A percentile compares a stretch with the other conserved stretches of the same genome.
Conservation (phyloP, 2,329 filamentous ascomycete species). For the Penicillium nordicum region DNA sequence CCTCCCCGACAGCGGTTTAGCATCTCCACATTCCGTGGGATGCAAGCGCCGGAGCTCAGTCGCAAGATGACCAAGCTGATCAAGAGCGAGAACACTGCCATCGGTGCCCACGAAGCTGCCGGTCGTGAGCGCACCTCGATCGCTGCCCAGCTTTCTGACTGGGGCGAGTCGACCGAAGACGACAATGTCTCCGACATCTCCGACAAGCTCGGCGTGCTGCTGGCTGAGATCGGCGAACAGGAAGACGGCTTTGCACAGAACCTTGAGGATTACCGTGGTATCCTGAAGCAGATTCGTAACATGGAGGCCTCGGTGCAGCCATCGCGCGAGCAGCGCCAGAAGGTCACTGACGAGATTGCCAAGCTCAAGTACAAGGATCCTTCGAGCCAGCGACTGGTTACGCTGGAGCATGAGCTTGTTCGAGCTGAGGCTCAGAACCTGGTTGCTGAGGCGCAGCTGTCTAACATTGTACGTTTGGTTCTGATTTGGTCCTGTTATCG, state of each 20-base stretch:
- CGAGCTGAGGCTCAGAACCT: constrained; percentile 92
- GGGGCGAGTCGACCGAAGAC: constrained; percentile 89
- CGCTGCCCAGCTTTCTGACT: constrained; percentile 88
- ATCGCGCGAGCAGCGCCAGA: constrained; percentile 78
- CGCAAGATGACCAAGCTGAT: constrained; percentile 87
- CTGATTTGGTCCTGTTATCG: not conserved
- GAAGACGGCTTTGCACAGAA: constrained; percentile 84
- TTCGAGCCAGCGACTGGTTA: constrained; percentile 72
- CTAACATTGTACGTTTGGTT: constrained; percentile 70
- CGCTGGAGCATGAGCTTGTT: constrained; percentile 93
- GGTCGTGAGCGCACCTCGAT: constrained; percentile 80
- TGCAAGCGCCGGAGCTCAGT: constrained; percentile 80
- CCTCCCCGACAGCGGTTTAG: constrained; percentile 66
- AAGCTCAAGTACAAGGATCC: constrained; percentile 91
- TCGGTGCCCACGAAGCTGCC: constrained; percentile 78
- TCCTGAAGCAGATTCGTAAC: constrained; percentile 90
- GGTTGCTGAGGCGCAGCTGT: constrained; percentile 93
- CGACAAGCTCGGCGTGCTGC: constrained; percentile 90
- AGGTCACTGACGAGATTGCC: constrained; percentile 89
- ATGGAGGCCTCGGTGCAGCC: constrained; percentile 95
- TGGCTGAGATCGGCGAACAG: constrained; percentile 90
- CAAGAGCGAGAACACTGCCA: constrained; percentile 89
- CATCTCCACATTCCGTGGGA: constrained; percentile 79
- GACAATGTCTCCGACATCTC: constrained; percentile 84
- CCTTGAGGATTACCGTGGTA: constrained; percentile 75